Conservation (phyloP, 1,284 basidiomycete species). For the Trichosporon coremiiforme region DNA sequence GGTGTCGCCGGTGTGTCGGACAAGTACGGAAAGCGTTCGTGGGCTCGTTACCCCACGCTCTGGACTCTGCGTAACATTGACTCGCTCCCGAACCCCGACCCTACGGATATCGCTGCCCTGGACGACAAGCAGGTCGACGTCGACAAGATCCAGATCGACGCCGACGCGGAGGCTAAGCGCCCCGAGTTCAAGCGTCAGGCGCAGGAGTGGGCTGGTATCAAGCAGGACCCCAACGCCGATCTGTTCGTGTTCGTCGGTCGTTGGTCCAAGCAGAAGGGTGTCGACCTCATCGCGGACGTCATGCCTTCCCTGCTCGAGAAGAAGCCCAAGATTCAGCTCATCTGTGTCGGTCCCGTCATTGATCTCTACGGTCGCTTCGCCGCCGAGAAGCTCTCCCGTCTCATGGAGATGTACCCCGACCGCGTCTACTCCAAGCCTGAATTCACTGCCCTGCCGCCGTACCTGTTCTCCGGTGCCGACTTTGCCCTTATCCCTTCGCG, state of each 20-base stretch:
- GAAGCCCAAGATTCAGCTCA: conserved; percentile 77
- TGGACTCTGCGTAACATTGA: conserved; percentile 94
- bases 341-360: conserved; percentile 88
- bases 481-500: conserved; percentile 91
- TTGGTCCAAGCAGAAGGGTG: conserved; percentile 96
- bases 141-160: conserved; percentile 73
- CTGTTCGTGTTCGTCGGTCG: conserved; percentile 92
- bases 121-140: conserved; percentile 74
- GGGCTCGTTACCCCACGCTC: conserved; percentile 89
- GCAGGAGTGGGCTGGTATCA: conserved; percentile 89
- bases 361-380: conserved; percentile 91
- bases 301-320: conserved; percentile 87
- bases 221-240: conserved; percentile 83
- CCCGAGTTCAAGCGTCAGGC: conserved; percentile 86
- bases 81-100: conserved; percentile 85
- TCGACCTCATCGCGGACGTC: conserved; percentile 89
- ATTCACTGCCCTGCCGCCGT: conserved; percentile 89
- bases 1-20: conserved; percentile 94
- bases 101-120: conserved; percentile 86
- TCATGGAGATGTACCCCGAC: conserved; percentile 93
- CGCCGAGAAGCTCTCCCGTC: conserved; percentile 82
- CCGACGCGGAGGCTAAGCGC: conserved; percentile 78
- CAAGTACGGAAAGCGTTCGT: conserved; percentile 88
- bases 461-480: conserved; percentile 88
- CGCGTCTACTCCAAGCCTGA: conserved; percentile 90